Evolutionary conservation across 1,284 basidiomycete genomes (phyloP), one percentile per base, ranked within the genome.

Genomic region (Trichosporon coremiiforme): DNA sequence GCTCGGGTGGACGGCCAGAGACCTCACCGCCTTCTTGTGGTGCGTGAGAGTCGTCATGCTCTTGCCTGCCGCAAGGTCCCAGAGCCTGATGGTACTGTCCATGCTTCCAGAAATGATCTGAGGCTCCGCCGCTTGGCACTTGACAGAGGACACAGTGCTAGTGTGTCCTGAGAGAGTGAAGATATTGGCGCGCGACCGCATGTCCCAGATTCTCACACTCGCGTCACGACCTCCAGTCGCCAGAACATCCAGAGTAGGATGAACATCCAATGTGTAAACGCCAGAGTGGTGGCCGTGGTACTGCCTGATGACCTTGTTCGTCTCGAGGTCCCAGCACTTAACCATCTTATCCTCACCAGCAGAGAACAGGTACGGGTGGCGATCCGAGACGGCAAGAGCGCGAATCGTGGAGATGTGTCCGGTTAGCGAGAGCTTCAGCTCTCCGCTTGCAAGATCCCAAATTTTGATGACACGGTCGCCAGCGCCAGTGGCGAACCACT

Each of bases 281-380:
- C 97, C 96, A 1, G 95, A 98, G 41, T 97, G 88, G 83, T 99
- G 96, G 1, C 96, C 96, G 80, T 98, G 95, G 82, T 99, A 99
- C 82, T 98, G 95, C 53, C 96, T 88, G 73, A 99, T 98, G 73
- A 99, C 96, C 83, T 98, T 98, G 87, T 99, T 99, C 22, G 92
- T 91, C 84, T 99, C 97, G 68, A 99, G 85, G 80, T 99, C 96
- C 97, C 97, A 99, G 79, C 97, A 99, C 86, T 98, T 99, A 62
- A 99, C 95, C 93, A 97, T 97, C 92, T 98, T 98, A 84, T 99
- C 96, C 84, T 99, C 96, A 67, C 93, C 95, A 71, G 92, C 95
- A 7, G 94, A 97, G 82, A 99, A 99, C 33, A 99, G 85, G 83
- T 99, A 99, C 1, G 96, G 97, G 85, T 98, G 96, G 69, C 96